phyloP scores from a whole-genome alignment of 2,329 filamentous ascomycete species.

The Beauveria medogensis region DNA sequence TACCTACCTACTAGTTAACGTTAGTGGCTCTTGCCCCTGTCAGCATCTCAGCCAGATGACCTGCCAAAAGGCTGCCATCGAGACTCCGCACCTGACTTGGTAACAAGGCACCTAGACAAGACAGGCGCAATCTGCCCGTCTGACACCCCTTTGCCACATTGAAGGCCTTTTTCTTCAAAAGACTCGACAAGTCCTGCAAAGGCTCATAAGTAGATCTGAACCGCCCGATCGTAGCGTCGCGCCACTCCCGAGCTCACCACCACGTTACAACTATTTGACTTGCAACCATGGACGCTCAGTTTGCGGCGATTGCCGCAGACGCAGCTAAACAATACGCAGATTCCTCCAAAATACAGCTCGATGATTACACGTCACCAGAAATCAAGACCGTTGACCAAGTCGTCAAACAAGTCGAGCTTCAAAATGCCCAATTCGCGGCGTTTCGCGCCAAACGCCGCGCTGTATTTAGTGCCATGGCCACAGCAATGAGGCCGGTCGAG shows the following conservation, averaged over 20 bases:
- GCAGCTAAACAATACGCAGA: slow-evolving; percentile 26
- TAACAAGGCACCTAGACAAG: not conserved
- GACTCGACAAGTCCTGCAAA: not conserved
- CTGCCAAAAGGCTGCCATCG: not conserved
- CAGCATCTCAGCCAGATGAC: slow-evolving; percentile 6
- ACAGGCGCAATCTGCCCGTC: not conserved
- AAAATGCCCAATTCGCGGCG: slow-evolving; percentile 28
- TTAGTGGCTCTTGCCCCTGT: not conserved
- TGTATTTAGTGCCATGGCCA: slow-evolving; percentile 26
- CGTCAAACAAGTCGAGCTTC: slow-evolving; percentile 21
- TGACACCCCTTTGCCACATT: not conserved
- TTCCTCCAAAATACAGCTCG: slow-evolving; percentile 21
- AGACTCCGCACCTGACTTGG: slow-evolving; percentile 2
- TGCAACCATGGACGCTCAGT: slow-evolving; percentile 13
- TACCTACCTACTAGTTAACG: too few species aligned
- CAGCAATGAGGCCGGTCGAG: slow-evolving; percentile 30
- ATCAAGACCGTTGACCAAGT: slow-evolving; percentile 26
- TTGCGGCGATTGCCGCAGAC: slow-evolving; percentile 25
- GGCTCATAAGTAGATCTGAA: not conserved
- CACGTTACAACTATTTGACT: not conserved
- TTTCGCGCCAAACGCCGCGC: slow-evolving; percentile 28
- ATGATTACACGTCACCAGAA: slow-evolving; percentile 25
- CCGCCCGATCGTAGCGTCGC: not conserved
- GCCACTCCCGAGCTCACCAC: not conserved
- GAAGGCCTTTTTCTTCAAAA: not conserved